A percentile compares a stretch with the other conserved stretches of the same genome.
phyloP scores from a whole-genome alignment of 1,284 basidiomycete genomes.

The Tremellales sp. region DNA sequence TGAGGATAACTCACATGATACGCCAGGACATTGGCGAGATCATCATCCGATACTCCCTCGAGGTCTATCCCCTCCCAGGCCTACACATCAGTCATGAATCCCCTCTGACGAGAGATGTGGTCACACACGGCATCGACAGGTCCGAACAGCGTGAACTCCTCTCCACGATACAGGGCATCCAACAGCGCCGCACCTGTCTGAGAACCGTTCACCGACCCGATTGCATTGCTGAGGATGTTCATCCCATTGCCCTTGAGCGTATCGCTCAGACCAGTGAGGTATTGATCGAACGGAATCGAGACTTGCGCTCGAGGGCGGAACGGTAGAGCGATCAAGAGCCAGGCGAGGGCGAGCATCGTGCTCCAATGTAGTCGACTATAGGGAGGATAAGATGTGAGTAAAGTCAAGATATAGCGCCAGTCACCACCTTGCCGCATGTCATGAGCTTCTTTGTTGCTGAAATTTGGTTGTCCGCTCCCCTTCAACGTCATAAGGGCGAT shows the following conservation, averaged over 20 bases:
- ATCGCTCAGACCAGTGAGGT: conserved; percentile 6
- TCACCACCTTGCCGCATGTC: too few species aligned
- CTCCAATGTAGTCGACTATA: too few species aligned
- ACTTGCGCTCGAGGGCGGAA: too few species aligned
- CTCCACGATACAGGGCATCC: conserved; percentile 9
- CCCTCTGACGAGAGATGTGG: background rate
- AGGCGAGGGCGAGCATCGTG: too few species aligned
- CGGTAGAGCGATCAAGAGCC: too few species aligned
- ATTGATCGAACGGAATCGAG: background rate
- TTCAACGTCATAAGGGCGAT: too few species aligned
- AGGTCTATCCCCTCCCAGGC: conserved; percentile 16
- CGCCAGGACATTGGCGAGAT: conserved; percentile 18
- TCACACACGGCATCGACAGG: conserved; percentile 16
- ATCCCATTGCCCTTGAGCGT: conserved; percentile 11
- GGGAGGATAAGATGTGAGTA: too few species aligned
- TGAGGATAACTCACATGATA: conserved; percentile 26
- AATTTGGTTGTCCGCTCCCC: too few species aligned
- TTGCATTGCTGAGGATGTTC: conserved; percentile 9
- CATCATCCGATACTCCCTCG: conserved; percentile 4
- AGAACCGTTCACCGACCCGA: conserved; percentile 5
- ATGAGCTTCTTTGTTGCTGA: too few species aligned
- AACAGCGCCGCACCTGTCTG: conserved; percentile 7
- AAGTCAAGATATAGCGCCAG: too few species aligned
- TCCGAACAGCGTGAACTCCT: conserved; percentile 13
- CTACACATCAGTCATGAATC: conserved; percentile 5